A percentile compares a stretch with the other conserved stretches of the same genome.
Conservation (phyloP, 2,329 filamentous ascomycete species). For the Beauveria asiatica region DNA sequence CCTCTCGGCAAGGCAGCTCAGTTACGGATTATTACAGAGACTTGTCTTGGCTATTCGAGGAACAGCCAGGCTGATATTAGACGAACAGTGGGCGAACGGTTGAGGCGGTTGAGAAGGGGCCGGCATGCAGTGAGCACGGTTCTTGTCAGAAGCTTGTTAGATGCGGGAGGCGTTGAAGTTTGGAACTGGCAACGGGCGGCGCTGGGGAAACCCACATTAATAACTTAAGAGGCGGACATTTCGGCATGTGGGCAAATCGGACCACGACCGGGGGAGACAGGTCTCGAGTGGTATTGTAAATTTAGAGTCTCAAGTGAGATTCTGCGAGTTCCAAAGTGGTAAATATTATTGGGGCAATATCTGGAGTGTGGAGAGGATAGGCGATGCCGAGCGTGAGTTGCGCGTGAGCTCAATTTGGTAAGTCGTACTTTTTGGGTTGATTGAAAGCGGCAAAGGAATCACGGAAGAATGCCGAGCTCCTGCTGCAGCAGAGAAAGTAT, state of each 20-base stretch:
- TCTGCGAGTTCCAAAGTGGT: no score
- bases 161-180: constrained; percentile 8
- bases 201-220: constrained; percentile 4
- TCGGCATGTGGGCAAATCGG: constrained; percentile 9
- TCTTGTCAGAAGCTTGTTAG: constrained; percentile 7
- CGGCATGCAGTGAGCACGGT: constrained; percentile 3
- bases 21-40: not conserved
- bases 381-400: not conserved
- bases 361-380: no score
- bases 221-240: not conserved
- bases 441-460: not conserved
- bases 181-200: not conserved
- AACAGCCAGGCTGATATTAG: not conserved
- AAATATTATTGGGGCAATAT: no score
- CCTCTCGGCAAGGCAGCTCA: no score
- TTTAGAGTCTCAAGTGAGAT: no score
- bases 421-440: not conserved
- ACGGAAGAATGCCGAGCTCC: constrained; percentile 8
- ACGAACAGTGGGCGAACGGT: constrained; percentile 6
- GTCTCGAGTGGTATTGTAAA: not conserved
- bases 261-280: not conserved
- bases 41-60: not conserved
- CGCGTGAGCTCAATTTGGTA: not conserved
- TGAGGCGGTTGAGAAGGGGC: not conserved
- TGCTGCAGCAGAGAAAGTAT: not conserved